Conservation (phyloP, 257 asterid species). For the Jacaranda mimosifolia region DNA sequence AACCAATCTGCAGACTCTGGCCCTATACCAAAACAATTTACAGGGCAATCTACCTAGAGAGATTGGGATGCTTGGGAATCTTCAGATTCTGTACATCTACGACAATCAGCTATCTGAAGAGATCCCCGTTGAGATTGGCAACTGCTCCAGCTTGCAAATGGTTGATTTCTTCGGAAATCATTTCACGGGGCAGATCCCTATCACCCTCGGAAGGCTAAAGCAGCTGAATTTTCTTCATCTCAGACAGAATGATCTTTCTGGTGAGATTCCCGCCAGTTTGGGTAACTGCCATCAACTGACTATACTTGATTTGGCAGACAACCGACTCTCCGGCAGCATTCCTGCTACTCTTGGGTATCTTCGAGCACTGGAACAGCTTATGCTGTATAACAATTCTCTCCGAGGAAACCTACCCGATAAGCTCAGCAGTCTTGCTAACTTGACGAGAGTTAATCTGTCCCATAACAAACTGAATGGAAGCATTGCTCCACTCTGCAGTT, state of each 20-base stretch:
- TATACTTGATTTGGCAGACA: slow-evolving; percentile 86
- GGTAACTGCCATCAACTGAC: slow-evolving; percentile 71
- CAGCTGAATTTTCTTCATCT: slow-evolving; percentile 78
- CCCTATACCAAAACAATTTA: slow-evolving; percentile 72
- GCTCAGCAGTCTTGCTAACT: slow-evolving; percentile 58
- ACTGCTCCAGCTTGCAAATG: slow-evolving; percentile 77
- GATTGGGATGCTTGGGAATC: slow-evolving; percentile 78
- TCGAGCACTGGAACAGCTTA: slow-evolving; percentile 66
- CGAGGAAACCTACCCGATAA: slow-evolving; percentile 71
- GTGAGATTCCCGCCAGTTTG: slow-evolving; percentile 75
- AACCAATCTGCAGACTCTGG: slow-evolving; percentile 69
- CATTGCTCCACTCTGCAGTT: slow-evolving; percentile 74
- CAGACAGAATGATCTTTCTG: slow-evolving; percentile 84
- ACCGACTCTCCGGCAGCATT: slow-evolving; percentile 69
- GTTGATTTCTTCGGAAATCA: slow-evolving; percentile 81
- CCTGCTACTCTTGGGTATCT: slow-evolving; percentile 76
- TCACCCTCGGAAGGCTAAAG: slow-evolving; percentile 69
- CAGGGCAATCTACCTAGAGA: slow-evolving; percentile 69
- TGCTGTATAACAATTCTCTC: slow-evolving; percentile 92
- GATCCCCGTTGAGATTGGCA: slow-evolving; percentile 81
- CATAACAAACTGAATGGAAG: slow-evolving; percentile 76
- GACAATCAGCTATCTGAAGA: slow-evolving; percentile 83
- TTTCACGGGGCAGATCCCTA: slow-evolving; percentile 73
- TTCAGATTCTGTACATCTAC: slow-evolving; percentile 71
- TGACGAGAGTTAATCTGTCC: slow-evolving; percentile 84